phyloP scores from a whole-genome alignment of 1,284 basidiomycete genomes.

The Uromyces viciae-fabae region DNA sequence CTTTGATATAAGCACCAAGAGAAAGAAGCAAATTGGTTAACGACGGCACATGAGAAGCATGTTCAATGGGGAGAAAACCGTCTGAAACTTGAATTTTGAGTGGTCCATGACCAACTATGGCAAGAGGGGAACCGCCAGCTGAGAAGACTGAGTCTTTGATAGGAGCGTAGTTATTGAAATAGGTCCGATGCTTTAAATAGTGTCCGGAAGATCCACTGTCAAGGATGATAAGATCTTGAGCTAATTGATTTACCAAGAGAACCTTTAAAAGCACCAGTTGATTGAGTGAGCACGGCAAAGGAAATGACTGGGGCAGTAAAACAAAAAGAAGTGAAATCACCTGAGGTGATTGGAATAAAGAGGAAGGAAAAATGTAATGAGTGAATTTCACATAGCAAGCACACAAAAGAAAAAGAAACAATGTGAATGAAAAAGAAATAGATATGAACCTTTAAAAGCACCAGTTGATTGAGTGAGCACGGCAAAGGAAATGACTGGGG shows the following conservation, averaged over 20 bases:
- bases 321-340: too few relatives aligned
- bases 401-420: too few relatives aligned
- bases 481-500: too few relatives aligned
- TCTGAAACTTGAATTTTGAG: not conserved
- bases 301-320: too few relatives aligned
- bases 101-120: not conserved
- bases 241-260: not conserved
- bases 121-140: not conserved
- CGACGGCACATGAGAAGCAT: not conserved
- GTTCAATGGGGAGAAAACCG: not conserved
- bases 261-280: too few relatives aligned
- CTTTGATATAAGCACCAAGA: not conserved
- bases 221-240: not conserved
- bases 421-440: too few relatives aligned
- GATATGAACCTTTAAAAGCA: too few relatives aligned
- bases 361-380: too few relatives aligned
- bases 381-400: too few relatives aligned
- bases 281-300: too few relatives aligned
- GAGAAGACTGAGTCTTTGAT: not conserved
- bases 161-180: not conserved
- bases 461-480: too few relatives aligned
- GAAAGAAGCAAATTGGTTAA: not conserved
- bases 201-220: constrained; percentile 11
- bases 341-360: too few relatives aligned
- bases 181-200: not conserved